These are phyloP conservation scores for Puccinia horiana DNA, from an alignment of 1,284 basidiomycete genomes.

Conservation along the genomic window DNA sequence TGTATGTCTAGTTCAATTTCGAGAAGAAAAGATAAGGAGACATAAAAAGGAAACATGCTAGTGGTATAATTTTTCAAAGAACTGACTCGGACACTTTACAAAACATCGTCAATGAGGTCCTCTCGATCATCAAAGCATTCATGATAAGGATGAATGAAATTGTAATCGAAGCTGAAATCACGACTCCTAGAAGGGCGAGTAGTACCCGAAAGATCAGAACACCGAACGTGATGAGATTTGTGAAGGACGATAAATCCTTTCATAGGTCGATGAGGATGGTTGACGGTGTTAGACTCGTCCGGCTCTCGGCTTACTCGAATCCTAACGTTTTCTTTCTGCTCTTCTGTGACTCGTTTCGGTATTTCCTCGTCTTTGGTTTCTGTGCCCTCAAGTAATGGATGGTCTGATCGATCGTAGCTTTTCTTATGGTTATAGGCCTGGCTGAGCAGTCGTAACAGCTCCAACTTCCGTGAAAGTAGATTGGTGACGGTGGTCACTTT, in stretches of 20 bases:
- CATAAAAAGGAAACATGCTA: neutral
- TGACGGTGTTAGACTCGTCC: neutral
- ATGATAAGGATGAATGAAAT: neutral
- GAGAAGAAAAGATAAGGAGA: neutral
- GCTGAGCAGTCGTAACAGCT: conserved; percentile 2
- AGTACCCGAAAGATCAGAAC: neutral
- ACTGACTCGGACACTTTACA: neutral
- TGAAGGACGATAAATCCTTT: neutral
- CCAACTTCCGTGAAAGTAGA: conserved; percentile 12
- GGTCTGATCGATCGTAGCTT: neutral
- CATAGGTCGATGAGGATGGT: neutral
- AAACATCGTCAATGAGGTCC: neutral
- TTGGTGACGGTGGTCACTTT: neutral
- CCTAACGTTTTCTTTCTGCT: conserved; percentile 14
- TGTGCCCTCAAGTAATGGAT: no score
- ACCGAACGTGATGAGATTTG: neutral
- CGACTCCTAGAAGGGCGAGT: neutral
- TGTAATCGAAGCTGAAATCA: neutral
- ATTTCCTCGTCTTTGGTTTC: neutral
- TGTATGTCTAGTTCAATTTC: neutral
- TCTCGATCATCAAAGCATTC: neutral
- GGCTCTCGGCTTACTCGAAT: conserved; percentile 19
- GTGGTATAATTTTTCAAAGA: neutral
- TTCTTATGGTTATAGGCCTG: conserved; percentile 4
- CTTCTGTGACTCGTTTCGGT: neutral